phyloP scores from a whole-genome alignment of 2,329 filamentous ascomycete genomes.

The Pseudogymnoascus sp. region DNA sequence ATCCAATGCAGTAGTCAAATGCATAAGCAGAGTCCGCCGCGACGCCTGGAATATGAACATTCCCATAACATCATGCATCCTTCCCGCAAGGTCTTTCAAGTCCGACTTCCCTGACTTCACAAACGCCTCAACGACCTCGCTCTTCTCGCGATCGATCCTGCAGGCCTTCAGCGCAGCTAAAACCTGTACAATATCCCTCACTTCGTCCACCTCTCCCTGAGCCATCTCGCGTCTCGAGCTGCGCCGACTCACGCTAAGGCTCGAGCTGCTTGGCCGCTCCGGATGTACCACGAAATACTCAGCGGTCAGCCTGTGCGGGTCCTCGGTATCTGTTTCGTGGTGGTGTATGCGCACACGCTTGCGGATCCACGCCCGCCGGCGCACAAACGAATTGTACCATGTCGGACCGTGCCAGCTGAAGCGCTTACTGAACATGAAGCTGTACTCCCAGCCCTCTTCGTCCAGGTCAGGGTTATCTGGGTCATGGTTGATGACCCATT shows the following conservation, averaged over 20 bases:
- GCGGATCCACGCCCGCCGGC: conserved; percentile 78
- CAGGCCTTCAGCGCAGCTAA: conserved; percentile 59
- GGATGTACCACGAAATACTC: conserved; percentile 76
- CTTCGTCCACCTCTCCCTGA: conserved; percentile 45
- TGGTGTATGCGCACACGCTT: conserved; percentile 61
- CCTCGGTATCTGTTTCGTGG: conserved; percentile 20
- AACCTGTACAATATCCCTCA: conserved; percentile 50
- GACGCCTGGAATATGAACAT: conserved; percentile 86
- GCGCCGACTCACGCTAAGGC: conserved; percentile 12
- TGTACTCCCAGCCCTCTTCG: conserved; percentile 93
- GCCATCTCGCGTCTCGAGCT: conserved; percentile 20
- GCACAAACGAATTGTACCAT: conserved; percentile 95
- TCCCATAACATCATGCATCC: conserved; percentile 79
- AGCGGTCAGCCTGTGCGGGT: conserved; percentile 59
- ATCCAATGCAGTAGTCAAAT: conserved; percentile 58
- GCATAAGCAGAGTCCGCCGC: conserved; percentile 63
- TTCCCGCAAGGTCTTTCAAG: conserved; percentile 62
- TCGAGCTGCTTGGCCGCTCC: conserved; percentile 37
- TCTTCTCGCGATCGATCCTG: conserved; percentile 84
- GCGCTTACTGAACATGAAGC: conserved; percentile 67
- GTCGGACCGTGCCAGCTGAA: conserved; percentile 83
- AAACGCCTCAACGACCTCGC: conserved; percentile 74
- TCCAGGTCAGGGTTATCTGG: conserved; percentile 55
- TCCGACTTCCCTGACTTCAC: conserved; percentile 70
- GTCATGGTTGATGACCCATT: conserved; percentile 62